Base-by-base conservation (phyloP, 495 filamentous ascomycete genomes). In the Trichocladium antarcticum region DNA sequence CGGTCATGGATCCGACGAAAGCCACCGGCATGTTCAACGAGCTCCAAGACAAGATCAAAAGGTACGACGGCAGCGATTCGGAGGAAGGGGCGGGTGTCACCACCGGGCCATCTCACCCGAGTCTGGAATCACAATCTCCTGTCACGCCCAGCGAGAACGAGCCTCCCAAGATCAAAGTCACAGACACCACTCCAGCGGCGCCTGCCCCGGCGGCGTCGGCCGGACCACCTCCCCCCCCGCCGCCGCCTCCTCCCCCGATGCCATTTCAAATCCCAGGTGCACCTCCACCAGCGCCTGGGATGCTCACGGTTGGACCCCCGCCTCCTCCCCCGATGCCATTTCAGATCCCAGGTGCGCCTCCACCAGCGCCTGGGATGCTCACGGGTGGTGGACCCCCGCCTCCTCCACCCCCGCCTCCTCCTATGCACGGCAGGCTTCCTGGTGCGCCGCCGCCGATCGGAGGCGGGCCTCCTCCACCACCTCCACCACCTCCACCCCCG, bases 21-120 rank as follows among this genome's bases (percentile, higher is more conserved):
- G 79, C 82, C 17, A 80, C 80, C 53, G 85, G 80, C 17, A 73
- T 93, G 40, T 70, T 95, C 14, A 81, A 76, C 51, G 90, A 97
- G 62, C 84, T 97, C 56, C 76, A 84, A 24, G 73, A 76, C 27
- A 93, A 85, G 66, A 76, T 90, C 60, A 81, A 79, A 51, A 78
- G 68, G 53, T 81, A 80, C 53, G 88, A 88, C 56, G 76, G 66
- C 31, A 83, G 77, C 51, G 85, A 85, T 49, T 84, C 82, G 49
- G 85, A 89, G 45, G 77, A 78, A 21, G 72, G 60, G 29, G 83
- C 85, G 57, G 85, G 82, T 32, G 73, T 86, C 46, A 87, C 86
- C 6, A 87, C 85, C 42, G 84, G 82, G 12, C 76, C 83, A 10
- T 84, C 84, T 11, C 85, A 86, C 65, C 83, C 85, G 27, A 82